Evolutionary conservation across 768 basidiomycete species (phyloP), one percentile per base, ranked within the genome.

Genomic region (Pleurotus ostreatus): DNA sequence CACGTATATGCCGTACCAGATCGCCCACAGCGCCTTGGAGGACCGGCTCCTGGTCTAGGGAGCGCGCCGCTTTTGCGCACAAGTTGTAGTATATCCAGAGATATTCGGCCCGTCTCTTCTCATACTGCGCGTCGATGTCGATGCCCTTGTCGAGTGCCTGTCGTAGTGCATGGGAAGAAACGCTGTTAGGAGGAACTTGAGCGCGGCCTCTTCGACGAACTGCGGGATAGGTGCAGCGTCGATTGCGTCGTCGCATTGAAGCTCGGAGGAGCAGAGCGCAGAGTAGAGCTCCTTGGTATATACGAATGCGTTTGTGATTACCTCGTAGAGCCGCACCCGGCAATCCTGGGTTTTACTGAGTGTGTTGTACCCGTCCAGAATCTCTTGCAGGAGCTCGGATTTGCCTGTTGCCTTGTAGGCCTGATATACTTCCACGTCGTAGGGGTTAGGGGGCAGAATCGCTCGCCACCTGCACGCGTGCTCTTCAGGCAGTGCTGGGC

Each of bases 31-130:
- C 54, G 41, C 41, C 54, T 44, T 45, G 43, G 40, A 55, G 12
- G 38, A 56, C 57, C 46, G 49, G 41, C 48, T 63, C 59, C 47
- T 65, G 56, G 55, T 63, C 62, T 23, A 66, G 62, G 25, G 25
- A 26, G 25, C 25, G 7, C 25, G 25, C 25, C 25, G 25, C 25
- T 26, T 26, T 26, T 7, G 25, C 25, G 25, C 25, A 26, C 25
- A 26, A 26, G 25, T 46, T 25, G 40, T 13, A 4, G 15, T 4
- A 18, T 13, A 41, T 18, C 40, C 40, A 12, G 18, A 41, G 40
- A 41, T 15, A 13, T 15, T 41, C 40, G 11, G 40, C 13, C 6
- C 18, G 15, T 41, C 26, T 34, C 30, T 26, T 39, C 30, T 26
- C 25, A 12, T 37, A 37, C 25, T 26, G 25, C 25, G 7, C 25